phyloP scores from a whole-genome alignment of 257 asterid genomes.

The Rubia yunnanensis region DNA sequence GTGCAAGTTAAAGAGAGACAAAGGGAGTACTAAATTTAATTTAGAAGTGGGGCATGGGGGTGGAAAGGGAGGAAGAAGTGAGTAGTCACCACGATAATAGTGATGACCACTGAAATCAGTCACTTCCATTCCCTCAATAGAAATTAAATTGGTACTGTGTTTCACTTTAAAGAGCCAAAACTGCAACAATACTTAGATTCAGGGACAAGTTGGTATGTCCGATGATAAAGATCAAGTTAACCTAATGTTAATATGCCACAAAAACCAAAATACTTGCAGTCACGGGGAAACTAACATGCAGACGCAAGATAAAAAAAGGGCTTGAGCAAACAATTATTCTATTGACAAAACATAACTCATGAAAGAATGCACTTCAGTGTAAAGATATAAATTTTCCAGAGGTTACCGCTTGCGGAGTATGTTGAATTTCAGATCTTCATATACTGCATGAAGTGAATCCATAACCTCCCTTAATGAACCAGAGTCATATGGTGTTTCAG shows the following conservation, averaged over 20 bases:
- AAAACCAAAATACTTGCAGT: not conserved
- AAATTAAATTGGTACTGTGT: not conserved
- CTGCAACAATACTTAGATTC: not conserved
- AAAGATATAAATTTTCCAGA: not conserved
- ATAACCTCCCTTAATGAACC: constrained; percentile 48
- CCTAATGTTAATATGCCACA: not conserved
- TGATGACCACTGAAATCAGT: too few species aligned
- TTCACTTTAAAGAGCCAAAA: not conserved
- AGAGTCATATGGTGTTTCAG: constrained; percentile 28
- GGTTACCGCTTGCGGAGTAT: constrained; percentile 83
- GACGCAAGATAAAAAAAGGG: constrained; percentile 1
- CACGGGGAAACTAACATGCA: not conserved
- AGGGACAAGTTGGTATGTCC: not conserved
- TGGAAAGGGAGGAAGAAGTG: too few species aligned
- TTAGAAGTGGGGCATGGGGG: not conserved
- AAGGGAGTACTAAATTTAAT: too few species aligned
- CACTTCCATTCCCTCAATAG: not conserved
- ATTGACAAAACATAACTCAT: constrained; percentile 5
- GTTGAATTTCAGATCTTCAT: constrained; percentile 81
- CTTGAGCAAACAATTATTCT: constrained; percentile 6
- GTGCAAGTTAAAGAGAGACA: too few species aligned
- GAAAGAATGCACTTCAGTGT: constrained; percentile 1
- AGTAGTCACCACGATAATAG: too few species aligned
- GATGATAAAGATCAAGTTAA: not conserved
- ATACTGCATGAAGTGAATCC: constrained; percentile 84